Conservation (phyloP, 768 basidiomycete species). For the Cystofilobasidium bisporidii region DNA sequence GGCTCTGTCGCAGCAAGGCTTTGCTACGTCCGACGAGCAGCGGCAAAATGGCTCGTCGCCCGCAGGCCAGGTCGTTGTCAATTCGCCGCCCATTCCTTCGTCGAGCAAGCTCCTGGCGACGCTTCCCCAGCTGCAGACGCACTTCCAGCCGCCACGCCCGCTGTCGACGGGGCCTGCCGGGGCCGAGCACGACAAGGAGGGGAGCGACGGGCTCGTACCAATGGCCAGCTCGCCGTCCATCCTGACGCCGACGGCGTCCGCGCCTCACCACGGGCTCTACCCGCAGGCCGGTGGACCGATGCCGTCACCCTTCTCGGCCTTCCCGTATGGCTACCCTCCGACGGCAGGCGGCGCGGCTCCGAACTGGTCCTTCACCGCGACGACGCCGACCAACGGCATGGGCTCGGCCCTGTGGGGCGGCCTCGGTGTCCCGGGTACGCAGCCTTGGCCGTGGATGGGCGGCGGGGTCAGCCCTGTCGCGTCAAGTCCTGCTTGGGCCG, state of each 20-base stretch:
- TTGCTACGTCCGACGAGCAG: neutral
- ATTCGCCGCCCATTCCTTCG: neutral
- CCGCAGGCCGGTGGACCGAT: neutral
- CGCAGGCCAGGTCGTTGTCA: neutral
- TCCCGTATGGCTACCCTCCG: neutral
- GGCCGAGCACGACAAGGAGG: neutral
- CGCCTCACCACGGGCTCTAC: neutral
- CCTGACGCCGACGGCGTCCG: conserved; percentile 1
- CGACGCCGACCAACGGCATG: conserved; percentile 9
- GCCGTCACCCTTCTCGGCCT: conserved; percentile 4
- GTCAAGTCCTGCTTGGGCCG: conserved; percentile 1
- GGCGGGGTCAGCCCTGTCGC: conserved; percentile 1
- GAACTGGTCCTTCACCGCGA: neutral
- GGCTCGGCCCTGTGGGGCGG: conserved; percentile 11
- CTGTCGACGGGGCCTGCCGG: neutral
- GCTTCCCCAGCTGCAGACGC: conserved; percentile 13
- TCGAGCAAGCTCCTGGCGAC: conserved; percentile 1
- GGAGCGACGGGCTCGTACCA: neutral
- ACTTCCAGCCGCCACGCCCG: neutral
- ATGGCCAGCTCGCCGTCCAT: neutral
- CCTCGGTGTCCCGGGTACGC: neutral
- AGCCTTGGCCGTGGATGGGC: conserved; percentile 3
- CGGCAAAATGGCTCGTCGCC: neutral
- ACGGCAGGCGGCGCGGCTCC: neutral
- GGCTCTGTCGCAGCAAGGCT: neutral